Percentiles rank a stretch among this genome's conserved stretches.
Conservation (phyloP, 2,329 filamentous ascomycete genomes). For the Pseudogymnoascus sp. region DNA sequence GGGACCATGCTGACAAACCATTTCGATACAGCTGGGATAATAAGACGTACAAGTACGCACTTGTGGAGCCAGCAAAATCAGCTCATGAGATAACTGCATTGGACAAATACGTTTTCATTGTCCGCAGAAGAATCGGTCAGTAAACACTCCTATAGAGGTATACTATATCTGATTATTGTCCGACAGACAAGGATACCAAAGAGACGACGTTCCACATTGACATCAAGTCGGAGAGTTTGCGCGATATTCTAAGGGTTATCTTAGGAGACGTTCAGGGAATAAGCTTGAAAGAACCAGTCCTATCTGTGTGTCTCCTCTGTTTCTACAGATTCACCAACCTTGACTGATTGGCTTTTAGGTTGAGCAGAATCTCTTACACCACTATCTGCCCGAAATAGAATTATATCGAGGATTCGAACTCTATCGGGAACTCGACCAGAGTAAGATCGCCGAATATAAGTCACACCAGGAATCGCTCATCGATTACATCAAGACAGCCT, state of each 20-base stretch:
- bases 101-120: slow-evolving; percentile 16
- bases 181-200: slow-evolving; percentile 9
- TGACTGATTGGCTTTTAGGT: slow-evolving; percentile 13
- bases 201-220: neutral
- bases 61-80: slow-evolving; percentile 10
- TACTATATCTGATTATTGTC: neutral
- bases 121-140: slow-evolving; percentile 12
- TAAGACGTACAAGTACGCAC: neutral
- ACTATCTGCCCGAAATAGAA: slow-evolving; percentile 14
- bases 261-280: slow-evolving; percentile 9
- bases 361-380: slow-evolving; percentile 15
- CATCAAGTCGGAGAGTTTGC: slow-evolving; percentile 12
- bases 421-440: neutral
- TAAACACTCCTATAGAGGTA: neutral
- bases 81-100: slow-evolving; percentile 3
- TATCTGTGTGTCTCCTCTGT: slow-evolving; percentile 6
- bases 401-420: slow-evolving; percentile 1
- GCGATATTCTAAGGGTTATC: slow-evolving; percentile 11
- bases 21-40: slow-evolving; percentile 17
- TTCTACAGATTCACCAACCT: neutral
- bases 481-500: slow-evolving; percentile 7
- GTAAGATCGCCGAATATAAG: slow-evolving; percentile 14
- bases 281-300: neutral
- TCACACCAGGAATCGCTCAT: slow-evolving; percentile 12
- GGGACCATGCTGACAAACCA: slow-evolving; percentile 9